Conservation (phyloP, 331 rosid species). For the Dryas integrifolia region DNA sequence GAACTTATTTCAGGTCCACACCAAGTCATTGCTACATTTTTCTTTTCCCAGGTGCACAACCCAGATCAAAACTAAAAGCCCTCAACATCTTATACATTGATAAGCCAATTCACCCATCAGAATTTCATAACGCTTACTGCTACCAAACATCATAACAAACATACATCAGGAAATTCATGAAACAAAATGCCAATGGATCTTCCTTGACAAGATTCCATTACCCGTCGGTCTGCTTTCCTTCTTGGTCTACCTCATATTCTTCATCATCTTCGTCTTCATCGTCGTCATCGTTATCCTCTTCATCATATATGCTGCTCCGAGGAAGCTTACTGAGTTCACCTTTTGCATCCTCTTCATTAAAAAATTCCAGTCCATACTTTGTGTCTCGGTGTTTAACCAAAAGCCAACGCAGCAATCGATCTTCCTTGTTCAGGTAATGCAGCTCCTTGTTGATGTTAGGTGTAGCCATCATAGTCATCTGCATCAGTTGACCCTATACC, state of each 20-base stretch:
- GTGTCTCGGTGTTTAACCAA: conserved; percentile 66
- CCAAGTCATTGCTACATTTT: neutral
- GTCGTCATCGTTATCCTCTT: neutral
- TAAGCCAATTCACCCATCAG: neutral
- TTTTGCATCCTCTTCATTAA: conserved; percentile 39
- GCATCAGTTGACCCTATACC: conserved; percentile 78
- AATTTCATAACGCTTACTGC: neutral
- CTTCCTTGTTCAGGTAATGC: conserved; percentile 92
- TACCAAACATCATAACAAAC: neutral
- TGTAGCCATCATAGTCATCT: conserved; percentile 92
- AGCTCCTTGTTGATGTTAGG: conserved; percentile 91
- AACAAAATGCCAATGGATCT: neutral
- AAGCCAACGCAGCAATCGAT: conserved; percentile 78
- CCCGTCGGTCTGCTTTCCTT: conserved; percentile 18
- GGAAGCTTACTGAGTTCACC: conserved; percentile 28
- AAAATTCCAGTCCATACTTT: conserved; percentile 46
- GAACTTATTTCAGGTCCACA: no score
- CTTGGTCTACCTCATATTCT: conserved; percentile 42
- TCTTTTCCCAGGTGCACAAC: neutral
- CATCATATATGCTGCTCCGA: conserved; percentile 14
- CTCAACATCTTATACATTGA: neutral
- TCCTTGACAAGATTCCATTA: neutral
- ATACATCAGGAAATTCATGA: neutral
- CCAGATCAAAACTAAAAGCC: neutral
- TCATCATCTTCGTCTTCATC: conserved; percentile 27